phyloP scores from a whole-genome alignment of 73 alveolate genomes.

The Paramecium sexaurelia region DNA sequence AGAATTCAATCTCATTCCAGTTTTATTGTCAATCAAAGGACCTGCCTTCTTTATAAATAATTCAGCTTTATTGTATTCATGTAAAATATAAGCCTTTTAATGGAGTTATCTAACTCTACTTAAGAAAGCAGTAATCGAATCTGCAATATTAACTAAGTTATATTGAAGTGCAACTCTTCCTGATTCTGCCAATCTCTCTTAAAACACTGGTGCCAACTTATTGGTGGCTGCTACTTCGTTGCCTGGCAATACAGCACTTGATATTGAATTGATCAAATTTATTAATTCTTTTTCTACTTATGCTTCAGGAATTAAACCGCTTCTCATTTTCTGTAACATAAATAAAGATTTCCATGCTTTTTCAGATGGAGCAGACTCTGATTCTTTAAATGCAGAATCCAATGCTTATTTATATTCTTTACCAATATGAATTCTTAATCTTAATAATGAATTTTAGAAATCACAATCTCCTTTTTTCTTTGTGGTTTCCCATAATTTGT shows the following conservation, averaged over 20 bases:
- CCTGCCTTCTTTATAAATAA: conserved; percentile 78
- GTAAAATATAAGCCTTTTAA: conserved; percentile 82
- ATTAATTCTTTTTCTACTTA: conserved; percentile 97
- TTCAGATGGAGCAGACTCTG: conserved; percentile 91
- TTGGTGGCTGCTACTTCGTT: conserved; percentile 79
- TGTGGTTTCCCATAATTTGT: conserved; percentile 94
- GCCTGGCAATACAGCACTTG: conserved; percentile 86
- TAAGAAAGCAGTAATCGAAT: conserved; percentile 77
- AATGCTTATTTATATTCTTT: conserved; percentile 96
- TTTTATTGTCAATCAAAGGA: conserved; percentile 79
- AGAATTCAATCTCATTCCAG: conserved; percentile 89
- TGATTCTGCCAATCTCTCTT: conserved; percentile 90
- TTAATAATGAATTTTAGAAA: conserved; percentile 89
- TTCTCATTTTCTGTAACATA: conserved; percentile 91
- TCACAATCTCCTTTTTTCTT: conserved; percentile 97
- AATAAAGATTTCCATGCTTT: conserved; percentile 87
- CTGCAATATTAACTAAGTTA: conserved; percentile 80
- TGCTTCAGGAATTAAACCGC: conserved; percentile 95
- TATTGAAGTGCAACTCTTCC: conserved; percentile 88
- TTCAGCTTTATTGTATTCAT: conserved; percentile 90
- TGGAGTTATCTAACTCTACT: conserved; percentile 78
- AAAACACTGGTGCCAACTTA: conserved; percentile 74
- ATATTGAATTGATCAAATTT: conserved; percentile 87
- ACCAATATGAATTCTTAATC: conserved; percentile 96
- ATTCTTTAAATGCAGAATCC: conserved; percentile 93